Evolutionary conservation across 805 yeast genomes (phyloP), one percentile per base, ranked within the genome.

Genomic region (Ogataea neopini): DNA sequence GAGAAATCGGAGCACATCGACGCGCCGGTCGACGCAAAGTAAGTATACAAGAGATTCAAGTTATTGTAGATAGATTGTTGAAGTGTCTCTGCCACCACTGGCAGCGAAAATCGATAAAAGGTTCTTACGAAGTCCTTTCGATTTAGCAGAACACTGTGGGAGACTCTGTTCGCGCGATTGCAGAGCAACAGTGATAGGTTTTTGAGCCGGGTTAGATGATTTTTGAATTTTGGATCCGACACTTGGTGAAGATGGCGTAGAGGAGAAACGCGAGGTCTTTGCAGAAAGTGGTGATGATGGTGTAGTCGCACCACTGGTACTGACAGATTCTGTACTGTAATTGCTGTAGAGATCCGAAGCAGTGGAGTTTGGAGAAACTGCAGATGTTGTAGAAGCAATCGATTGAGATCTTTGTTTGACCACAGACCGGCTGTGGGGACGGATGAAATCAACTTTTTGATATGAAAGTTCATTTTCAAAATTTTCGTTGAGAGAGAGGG

Each of bases 401-500:
- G 42, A 39, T 3, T 17, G 32, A 6, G 42, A 39, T 18, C 28
- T 13, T 10, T 25, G 14, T 14, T 39, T 32, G 11, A 22, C 7
- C 22, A 13, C 33, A 28, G 33, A 39, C 33, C 25, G 25, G 32
- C 42, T 39, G 42, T 18, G 20, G 7, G 32, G 14, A 6, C 11
- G n/a, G 30, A 33, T 5, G 25, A 22, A 8, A n/a, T 37, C 22
- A 10, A 13, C 26, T 4, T 30, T 19, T 8, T 25, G n/a, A n/a
- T 36, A 13, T 35, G 5, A 5, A 18, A 43, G 19, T 9, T 43
- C 41, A 14, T 43, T 10, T 3, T 23, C 18, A 36, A 32, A 45
- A 26, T 49, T 45, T 29, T 38, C 28, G 9, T 36, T 17, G 23
- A 49, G 39, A 13, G 43, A 29, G 40, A 48, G 19, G 13, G 52